Evolutionary conservation across 345 rosid genomes (phyloP).

Genomic region (Salix brachista): DNA sequence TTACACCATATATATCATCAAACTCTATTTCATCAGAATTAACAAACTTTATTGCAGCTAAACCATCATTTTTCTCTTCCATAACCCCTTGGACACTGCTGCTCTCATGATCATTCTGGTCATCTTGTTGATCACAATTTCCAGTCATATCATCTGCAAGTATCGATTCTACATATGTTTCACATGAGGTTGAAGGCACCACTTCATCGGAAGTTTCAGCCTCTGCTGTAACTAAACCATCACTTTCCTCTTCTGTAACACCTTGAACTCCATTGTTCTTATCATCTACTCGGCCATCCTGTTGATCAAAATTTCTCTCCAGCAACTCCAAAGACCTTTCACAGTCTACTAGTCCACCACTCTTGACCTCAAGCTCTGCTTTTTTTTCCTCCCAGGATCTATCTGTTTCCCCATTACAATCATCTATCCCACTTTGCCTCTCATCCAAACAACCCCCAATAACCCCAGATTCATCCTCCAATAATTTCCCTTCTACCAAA

Average conservation of each 20-base stretch:
- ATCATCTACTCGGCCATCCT: constrained; percentile 9
- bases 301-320: constrained; percentile 7
- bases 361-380: constrained; percentile 5
- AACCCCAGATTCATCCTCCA: constrained; percentile 5
- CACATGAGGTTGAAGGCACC: constrained; percentile 1
- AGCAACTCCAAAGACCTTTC: constrained; percentile 17
- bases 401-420: constrained; percentile 8
- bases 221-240: neutral
- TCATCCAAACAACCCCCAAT: constrained; percentile 3
- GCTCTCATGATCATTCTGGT: neutral
- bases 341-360: constrained; percentile 2
- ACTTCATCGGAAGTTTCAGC: neutral
- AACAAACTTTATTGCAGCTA: neutral
- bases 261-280: neutral
- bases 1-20: neutral
- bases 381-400: constrained; percentile 18
- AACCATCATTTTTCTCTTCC: constrained; percentile 10
- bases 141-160: constrained; percentile 3
- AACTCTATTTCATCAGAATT: neutral
- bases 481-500: constrained; percentile 3
- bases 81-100: neutral
- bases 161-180: constrained; percentile 3
- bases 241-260: neutral
- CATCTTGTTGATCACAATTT: constrained; percentile 1
- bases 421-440: constrained; percentile 2